Base-by-base conservation (phyloP, 805 yeast species). In the Candida pini region DNA sequence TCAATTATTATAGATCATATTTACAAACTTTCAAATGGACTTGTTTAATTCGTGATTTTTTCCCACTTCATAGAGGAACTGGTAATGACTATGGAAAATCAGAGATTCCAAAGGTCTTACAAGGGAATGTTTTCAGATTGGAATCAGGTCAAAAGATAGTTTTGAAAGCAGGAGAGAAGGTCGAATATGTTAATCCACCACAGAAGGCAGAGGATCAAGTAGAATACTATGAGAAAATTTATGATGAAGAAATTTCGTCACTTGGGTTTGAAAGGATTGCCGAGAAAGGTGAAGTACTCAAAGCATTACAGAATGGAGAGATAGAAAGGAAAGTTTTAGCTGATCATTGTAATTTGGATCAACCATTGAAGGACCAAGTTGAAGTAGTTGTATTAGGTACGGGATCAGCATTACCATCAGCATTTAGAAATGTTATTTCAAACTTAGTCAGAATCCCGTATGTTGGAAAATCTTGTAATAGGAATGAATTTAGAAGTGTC, bases 361-460 rank as follows among this genome's bases (percentile, higher is more conserved):
- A 58, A 12, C 54, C 60, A 30, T 60, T 71, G 33, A 42, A 44
- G 36, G 76, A 69, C 25, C 72, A 76, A 41, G 80, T 81, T 1
- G 87, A 85, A 49, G 60, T 81, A 1, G 64, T 84, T 8, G 81
- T 95, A 0, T 58, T 90, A 6, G 98, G 98, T 3, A 92, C 98
- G 0, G 97, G 97, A 0, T 81, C 94, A 22, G 92, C 97, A 0
- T 56, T 86, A 21, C 98, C 98, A 0, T 77, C 95, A 0, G 74
- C 76, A 39, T 75, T 77, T 47, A 69, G 97, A 46, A 92, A 92
- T 52, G 98, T 92, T 2, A 71, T 84, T 12, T 81, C 92, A 1
- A 84, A 85, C 14, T 55, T 88, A 17, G 68, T 92, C 2, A 72
- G 96, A 41, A 47, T 88, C 1, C 95, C 96, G 1, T 67, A 54